Percentiles rank a stretch among this genome's conserved stretches.
phyloP scores from a whole-genome alignment of 2,329 filamentous ascomycete species.

The Nemania serpens region DNA sequence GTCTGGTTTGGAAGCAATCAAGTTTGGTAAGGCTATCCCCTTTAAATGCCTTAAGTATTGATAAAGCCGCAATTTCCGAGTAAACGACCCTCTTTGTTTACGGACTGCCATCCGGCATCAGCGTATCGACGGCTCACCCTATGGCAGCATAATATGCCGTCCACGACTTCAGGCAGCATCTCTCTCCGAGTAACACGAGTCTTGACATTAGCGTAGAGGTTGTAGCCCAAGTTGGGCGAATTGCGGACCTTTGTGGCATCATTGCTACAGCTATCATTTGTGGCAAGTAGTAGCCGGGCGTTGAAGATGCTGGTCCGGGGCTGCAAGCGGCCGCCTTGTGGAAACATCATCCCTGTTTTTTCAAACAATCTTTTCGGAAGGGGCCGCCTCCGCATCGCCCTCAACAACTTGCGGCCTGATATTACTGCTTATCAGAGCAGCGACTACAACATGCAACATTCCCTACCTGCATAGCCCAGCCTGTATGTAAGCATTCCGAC shows the following conservation, averaged over 20 bases:
- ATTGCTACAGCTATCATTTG: slow-evolving; percentile 18
- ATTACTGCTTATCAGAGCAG: slow-evolving; percentile 8
- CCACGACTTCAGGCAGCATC: slow-evolving; percentile 25
- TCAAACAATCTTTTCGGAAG: slow-evolving; percentile 25
- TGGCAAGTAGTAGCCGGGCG: slow-evolving; percentile 24
- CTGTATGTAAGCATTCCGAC: slow-evolving; percentile 9
- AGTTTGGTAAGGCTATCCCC: background rate
- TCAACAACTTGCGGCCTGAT: slow-evolving; percentile 19
- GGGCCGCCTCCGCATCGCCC: slow-evolving; percentile 21
- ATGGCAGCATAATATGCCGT: slow-evolving; percentile 18
- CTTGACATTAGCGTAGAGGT: slow-evolving; percentile 22
- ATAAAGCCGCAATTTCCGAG: slow-evolving; percentile 1
- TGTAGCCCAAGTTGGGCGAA: slow-evolving; percentile 24
- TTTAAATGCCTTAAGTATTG: slow-evolving; percentile 10
- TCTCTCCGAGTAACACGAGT: slow-evolving; percentile 22
- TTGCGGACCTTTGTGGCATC: slow-evolving; percentile 16
- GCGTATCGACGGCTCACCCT: slow-evolving; percentile 13
- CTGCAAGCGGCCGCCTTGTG: slow-evolving; percentile 25
- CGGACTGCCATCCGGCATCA: slow-evolving; percentile 18
- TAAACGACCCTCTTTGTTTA: slow-evolving; percentile 8
- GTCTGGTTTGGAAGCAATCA: background rate
- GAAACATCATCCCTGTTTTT: slow-evolving; percentile 25
- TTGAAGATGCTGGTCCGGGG: slow-evolving; percentile 17
- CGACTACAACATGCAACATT: slow-evolving; percentile 12
- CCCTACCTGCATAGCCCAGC: slow-evolving; percentile 13